Conservation (phyloP, 352 stramenopile species). For the Phytophthora litchii region DNA sequence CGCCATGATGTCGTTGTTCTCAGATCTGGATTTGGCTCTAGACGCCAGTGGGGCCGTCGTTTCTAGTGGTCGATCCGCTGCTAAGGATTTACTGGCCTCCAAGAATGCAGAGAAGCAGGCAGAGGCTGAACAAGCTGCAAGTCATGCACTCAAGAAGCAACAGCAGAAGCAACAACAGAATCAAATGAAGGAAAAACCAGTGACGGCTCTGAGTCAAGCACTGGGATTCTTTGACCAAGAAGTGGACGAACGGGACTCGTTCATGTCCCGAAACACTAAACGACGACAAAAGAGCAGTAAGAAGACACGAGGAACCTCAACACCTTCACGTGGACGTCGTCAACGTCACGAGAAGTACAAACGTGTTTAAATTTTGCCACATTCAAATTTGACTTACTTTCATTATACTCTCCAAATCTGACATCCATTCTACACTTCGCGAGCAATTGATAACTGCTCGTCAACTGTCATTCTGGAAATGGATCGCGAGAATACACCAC, state of each 20-base stretch:
- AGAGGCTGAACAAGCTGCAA: conserved; percentile 36
- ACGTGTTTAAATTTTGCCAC: conserved; percentile 44
- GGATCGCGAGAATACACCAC: conserved; percentile 75
- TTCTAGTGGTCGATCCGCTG: conserved; percentile 32
- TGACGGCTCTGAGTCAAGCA: conserved; percentile 64
- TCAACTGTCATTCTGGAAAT: conserved; percentile 27
- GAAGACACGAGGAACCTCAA: conserved; percentile 36
- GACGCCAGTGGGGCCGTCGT: conserved; percentile 33
- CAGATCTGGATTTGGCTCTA: conserved; percentile 55
- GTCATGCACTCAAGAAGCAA: conserved; percentile 39
- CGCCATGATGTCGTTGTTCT: conserved; percentile 65
- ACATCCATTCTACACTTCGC: conserved; percentile 1
- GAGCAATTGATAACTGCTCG: not conserved
- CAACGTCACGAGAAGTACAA: conserved; percentile 73
- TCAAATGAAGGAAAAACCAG: conserved; percentile 35
- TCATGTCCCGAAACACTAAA: conserved; percentile 49
- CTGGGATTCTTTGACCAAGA: conserved; percentile 68
- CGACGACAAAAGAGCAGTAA: conserved; percentile 53
- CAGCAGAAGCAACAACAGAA: conserved; percentile 32
- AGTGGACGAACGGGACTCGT: conserved; percentile 35
- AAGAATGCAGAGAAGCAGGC: conserved; percentile 50
- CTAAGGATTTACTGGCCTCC: conserved; percentile 57
- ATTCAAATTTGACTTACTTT: conserved; percentile 4
- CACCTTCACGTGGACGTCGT: conserved; percentile 43
- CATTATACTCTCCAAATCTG: conserved; percentile 7